Percentiles rank a stretch among this genome's conserved stretches.
phyloP scores from a whole-genome alignment of 2,329 filamentous ascomycete species.

The Stagonosporopsis chrysanthemi region DNA sequence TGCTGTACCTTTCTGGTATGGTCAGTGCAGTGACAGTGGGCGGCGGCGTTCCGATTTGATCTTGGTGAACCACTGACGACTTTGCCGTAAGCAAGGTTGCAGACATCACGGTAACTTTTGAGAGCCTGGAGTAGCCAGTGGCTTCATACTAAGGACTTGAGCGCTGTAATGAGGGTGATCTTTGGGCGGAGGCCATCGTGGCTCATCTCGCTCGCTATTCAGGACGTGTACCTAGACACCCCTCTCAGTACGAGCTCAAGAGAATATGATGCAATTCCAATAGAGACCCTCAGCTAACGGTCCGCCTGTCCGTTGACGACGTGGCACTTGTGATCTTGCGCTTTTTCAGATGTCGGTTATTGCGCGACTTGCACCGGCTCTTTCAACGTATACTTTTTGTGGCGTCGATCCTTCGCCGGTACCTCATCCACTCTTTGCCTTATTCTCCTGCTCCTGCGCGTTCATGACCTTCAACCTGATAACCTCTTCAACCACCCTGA shows the following conservation, averaged over 20 bases:
- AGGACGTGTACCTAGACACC: neutral
- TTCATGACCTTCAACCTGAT: slow-evolving; percentile 49
- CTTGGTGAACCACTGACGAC: neutral
- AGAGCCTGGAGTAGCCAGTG: neutral
- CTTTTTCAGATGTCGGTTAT: neutral
- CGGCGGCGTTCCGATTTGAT: neutral
- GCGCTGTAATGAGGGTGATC: neutral
- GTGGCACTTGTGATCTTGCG: neutral
- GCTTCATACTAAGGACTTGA: neutral
- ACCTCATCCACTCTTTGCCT: slow-evolving; percentile 32
- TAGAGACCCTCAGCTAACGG: neutral
- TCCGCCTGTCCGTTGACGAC: neutral
- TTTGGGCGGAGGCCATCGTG: neutral
- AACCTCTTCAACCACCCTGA: slow-evolving; percentile 86
- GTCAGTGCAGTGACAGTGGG: slow-evolving; percentile 24
- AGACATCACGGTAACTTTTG: neutral
- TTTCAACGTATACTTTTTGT: neutral
- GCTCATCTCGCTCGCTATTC: neutral
- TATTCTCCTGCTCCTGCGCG: slow-evolving; percentile 39
- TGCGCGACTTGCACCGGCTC: neutral
- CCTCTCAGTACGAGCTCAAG: neutral
- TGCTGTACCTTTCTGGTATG: slow-evolving; percentile 39
- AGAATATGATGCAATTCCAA: neutral
- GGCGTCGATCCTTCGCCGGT: neutral
- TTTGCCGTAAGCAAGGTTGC: neutral